phyloP scores from a whole-genome alignment of 805 yeast species.

The Pichia manshurica region DNA sequence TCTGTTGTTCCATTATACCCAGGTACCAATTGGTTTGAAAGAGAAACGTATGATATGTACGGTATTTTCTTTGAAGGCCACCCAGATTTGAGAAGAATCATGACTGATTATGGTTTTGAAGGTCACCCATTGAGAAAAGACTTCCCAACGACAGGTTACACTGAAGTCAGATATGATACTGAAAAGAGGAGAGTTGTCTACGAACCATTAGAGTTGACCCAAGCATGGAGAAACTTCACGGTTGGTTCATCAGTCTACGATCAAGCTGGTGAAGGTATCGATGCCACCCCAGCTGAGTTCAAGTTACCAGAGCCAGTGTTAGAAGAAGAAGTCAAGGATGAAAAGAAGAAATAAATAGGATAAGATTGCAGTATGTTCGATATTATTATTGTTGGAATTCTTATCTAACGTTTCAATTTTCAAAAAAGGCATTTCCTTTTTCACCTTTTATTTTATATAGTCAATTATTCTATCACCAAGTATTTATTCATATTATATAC shows the following conservation, averaged over 20 bases:
- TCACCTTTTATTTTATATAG: constrained; percentile 1
- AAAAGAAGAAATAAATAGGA: constrained; percentile 1
- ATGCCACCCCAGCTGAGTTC: constrained; percentile 73
- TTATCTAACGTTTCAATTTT: too few relatives aligned
- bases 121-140: constrained; percentile 90
- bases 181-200: constrained; percentile 86
- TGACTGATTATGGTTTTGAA: constrained; percentile 89
- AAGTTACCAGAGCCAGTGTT: constrained; percentile 81
- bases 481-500: constrained; percentile 1
- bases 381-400: too few relatives aligned
- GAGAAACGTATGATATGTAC: constrained; percentile 83
- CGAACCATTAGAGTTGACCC: constrained; percentile 86
- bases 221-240: constrained; percentile 85
- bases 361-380: not conserved
- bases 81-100: constrained; percentile 82
- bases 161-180: constrained; percentile 85
- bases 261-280: constrained; percentile 83
- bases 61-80: constrained; percentile 86
- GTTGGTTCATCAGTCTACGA: constrained; percentile 91
- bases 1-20: constrained; percentile 63
- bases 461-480: constrained; percentile 8
- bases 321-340: constrained; percentile 37
- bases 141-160: constrained; percentile 89
- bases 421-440: not conserved
- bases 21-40: constrained; percentile 88